Evolutionary conservation across 139 green algal genomes (phyloP).

Genomic region (Raphidocelis subcapitata): DNA sequence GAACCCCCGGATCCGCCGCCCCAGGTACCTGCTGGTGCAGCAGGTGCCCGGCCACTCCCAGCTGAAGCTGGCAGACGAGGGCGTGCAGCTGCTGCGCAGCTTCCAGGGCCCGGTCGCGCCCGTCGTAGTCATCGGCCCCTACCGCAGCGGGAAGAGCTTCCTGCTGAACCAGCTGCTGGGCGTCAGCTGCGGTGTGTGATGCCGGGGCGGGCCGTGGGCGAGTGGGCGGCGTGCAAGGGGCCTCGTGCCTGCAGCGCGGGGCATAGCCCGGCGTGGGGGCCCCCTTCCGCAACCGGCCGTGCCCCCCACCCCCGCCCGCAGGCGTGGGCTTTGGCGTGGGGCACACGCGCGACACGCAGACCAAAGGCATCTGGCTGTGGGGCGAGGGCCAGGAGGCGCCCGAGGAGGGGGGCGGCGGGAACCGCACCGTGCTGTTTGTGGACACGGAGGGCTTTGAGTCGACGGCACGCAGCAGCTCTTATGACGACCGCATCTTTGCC

Average conservation of each 20-base stretch:
- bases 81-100: constrained; percentile 56
- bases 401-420: background rate
- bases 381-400: constrained; percentile 46
- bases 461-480: constrained; percentile 83
- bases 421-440: constrained; percentile 90
- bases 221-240: background rate
- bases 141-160: constrained; percentile 89
- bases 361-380: constrained; percentile 95
- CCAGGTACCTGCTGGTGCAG: constrained; percentile 59
- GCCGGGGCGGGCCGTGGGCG: no score
- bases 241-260: no score
- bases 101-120: constrained; percentile 63
- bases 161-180: constrained; percentile 91
- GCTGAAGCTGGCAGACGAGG: constrained; percentile 63
- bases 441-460: constrained; percentile 96
- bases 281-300: no score
- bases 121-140: constrained; percentile 90
- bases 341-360: constrained; percentile 89
- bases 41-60: constrained; percentile 70
- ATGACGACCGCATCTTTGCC: constrained; percentile 96
- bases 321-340: constrained; percentile 91
- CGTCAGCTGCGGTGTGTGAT: constrained; percentile 76
- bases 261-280: no score
- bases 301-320: constrained; percentile 29
- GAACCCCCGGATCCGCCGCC: no score